Evolutionary conservation across 2,329 filamentous ascomycete genomes (phyloP), one percentile per base, ranked within the genome.

Genomic region (Lecanicillium sp.): DNA sequence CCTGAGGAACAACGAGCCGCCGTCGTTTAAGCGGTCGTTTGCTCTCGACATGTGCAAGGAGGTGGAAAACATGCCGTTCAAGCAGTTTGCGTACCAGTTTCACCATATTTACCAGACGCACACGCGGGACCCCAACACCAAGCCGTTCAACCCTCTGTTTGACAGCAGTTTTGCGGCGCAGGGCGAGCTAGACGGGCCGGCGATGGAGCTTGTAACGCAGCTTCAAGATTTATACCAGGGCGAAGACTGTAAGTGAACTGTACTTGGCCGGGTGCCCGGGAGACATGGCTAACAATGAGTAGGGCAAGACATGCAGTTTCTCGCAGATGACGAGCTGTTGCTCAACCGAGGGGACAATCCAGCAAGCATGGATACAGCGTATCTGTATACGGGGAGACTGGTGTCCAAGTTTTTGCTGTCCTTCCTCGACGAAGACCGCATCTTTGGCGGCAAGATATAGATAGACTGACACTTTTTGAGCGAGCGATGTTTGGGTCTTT

Each of bases 71-170:
- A 65, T 80, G 65, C 77, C 77, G 1, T 81, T 81, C 57, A 75
- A 72, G 61, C 77, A 81, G 61, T 79, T 81, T 56, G 74, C 74
- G 3, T 78, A 75, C 53, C 76, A 79, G 61, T 81, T 81, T 58
- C 77, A 81, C 60, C 71, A 78, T 56, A 68, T 78, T 48, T 81
- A 78, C 56, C 75, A 79, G 65, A 80, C 77, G 17, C 74, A 79
- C 58, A 69, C 66, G 47, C 67, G 67, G 54, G 74, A 78, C 52
- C 66, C 67, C 3, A 68, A 69, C 36, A 60, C 68, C 7, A 73
- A 67, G 60, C 66, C 75, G 41, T 81, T 79, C 57, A 81, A 80
- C 55, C 77, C 77, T 15, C 59, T 81, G n/a, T 54, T 73, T 7
- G 75, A 79, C 54, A 60, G 65, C 38, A 59, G 60, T 33, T 65